Evolutionary conservation across 306 rosid genomes (phyloP).

Genomic region (Rosa chinensis): DNA sequence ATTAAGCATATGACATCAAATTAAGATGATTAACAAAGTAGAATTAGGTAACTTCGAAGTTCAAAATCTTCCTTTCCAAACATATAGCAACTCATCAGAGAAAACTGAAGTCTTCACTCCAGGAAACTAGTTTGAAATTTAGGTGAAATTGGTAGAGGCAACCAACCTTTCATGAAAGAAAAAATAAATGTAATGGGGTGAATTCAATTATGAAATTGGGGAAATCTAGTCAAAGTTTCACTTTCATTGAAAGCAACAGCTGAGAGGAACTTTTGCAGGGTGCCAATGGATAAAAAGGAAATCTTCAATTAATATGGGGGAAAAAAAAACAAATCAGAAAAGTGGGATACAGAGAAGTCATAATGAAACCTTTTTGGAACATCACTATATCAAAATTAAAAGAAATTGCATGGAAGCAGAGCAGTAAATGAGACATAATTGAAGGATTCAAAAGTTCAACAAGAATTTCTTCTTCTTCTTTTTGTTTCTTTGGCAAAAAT

Average conservation of each 20-base stretch:
- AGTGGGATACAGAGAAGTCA: constrained; percentile 47
- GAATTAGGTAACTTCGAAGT: neutral
- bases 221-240: constrained; percentile 71
- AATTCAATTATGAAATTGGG: constrained; percentile 30
- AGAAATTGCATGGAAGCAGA: constrained; percentile 23
- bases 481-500: constrained; percentile 3
- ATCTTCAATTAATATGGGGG: constrained; percentile 58
- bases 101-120: neutral
- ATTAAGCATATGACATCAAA: neutral
- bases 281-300: constrained; percentile 65
- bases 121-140: neutral
- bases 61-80: constrained; percentile 7
- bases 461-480: neutral
- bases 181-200: constrained; percentile 40
- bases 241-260: constrained; percentile 85
- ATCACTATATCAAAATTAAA: constrained; percentile 20
- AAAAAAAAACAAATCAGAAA: constrained; percentile 59
- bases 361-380: constrained; percentile 41
- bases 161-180: constrained; percentile 21
- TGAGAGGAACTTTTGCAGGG: constrained; percentile 64
- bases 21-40: neutral
- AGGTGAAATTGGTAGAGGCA: constrained; percentile 20
- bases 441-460: constrained; percentile 18
- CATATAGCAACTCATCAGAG: neutral
- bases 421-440: constrained; percentile 35